A percentile compares a stretch with the other conserved stretches of the same genome.
These are phyloP conservation scores for Penicillium sclerotigenum DNA, from an alignment of 2,329 filamentous ascomycete genomes.

Conservation along the genomic window DNA sequence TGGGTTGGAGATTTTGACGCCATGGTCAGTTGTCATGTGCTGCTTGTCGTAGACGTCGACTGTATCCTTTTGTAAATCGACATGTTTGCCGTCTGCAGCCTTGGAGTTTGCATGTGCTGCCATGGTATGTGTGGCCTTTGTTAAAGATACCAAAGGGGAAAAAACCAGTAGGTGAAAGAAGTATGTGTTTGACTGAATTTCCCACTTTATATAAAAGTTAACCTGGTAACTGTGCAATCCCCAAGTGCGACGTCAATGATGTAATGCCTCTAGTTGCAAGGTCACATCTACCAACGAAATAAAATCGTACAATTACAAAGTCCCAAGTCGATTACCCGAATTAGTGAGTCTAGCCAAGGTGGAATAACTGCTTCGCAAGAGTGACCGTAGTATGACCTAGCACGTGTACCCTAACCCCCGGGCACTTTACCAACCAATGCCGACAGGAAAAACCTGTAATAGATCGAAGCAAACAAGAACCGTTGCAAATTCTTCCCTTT, in stretches of 20 bases:
- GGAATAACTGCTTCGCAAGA: background rate
- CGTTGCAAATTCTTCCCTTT: background rate
- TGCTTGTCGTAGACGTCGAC: conserved; percentile 58
- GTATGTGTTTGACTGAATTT: background rate
- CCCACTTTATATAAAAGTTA: background rate
- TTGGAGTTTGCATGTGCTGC: conserved; percentile 9
- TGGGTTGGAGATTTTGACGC: conserved; percentile 67
- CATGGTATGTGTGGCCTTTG: conserved; percentile 11
- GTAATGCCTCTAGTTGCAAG: conserved; percentile 5
- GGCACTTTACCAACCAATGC: background rate
- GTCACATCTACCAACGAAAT: background rate
- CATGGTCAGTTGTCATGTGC: conserved; percentile 72
- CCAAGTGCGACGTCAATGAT: conserved; percentile 10
- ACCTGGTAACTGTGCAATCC: background rate
- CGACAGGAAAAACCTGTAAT: conserved; percentile 1
- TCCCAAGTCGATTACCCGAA: background rate
- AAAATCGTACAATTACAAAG: background rate
- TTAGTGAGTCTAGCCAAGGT: background rate
- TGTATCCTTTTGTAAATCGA: conserved; percentile 59
- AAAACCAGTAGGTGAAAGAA: background rate
- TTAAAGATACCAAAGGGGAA: no score
- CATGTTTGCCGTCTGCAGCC: conserved; percentile 49
- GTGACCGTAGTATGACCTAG: conserved; percentile 14
- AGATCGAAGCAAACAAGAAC: background rate
- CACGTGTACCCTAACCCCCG: background rate